These are phyloP conservation scores for Ophiocordyceps camponoti-leonardi DNA, from an alignment of 2,329 filamentous ascomycete species.

Conservation along the genomic window DNA sequence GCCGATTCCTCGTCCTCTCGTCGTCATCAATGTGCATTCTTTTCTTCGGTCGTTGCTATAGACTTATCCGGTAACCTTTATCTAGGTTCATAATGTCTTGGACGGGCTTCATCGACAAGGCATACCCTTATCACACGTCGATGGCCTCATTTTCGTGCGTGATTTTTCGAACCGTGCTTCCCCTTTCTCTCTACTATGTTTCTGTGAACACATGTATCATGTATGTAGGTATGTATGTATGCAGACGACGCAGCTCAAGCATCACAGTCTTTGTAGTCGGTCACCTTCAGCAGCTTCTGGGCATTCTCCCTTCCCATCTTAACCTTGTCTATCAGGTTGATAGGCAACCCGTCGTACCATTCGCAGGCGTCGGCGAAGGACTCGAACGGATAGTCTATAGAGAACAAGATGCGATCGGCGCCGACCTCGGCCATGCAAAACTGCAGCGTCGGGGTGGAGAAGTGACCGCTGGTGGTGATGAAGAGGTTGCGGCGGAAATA, in stretches of 20 bases:
- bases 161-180: no score
- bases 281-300: slow-evolving; percentile 22
- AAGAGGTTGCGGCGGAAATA: slow-evolving; percentile 39
- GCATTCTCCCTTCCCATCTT: slow-evolving; percentile 27
- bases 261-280: slow-evolving; percentile 13
- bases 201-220: no score
- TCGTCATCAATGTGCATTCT: no score
- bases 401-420: slow-evolving; percentile 32
- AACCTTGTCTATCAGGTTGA: slow-evolving; percentile 15
- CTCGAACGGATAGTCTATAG: slow-evolving; percentile 36
- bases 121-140: no score
- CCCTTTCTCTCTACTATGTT: no score
- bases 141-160: no score
- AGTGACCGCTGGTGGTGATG: slow-evolving; percentile 39
- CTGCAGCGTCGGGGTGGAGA: slow-evolving; percentile 32
- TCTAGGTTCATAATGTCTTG: no score
- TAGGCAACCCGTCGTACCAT: slow-evolving; percentile 21
- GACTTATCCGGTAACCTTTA: no score
- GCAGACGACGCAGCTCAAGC: background rate
- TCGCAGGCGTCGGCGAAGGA: slow-evolving; percentile 21
- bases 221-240: no score
- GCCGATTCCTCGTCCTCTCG: no score
- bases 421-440: slow-evolving; percentile 30
- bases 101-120: no score
- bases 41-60: no score